Evolutionary conservation across 257 asterid species (phyloP), one percentile per base, ranked within the genome.

Genomic region (Forsythia viridissima): DNA sequence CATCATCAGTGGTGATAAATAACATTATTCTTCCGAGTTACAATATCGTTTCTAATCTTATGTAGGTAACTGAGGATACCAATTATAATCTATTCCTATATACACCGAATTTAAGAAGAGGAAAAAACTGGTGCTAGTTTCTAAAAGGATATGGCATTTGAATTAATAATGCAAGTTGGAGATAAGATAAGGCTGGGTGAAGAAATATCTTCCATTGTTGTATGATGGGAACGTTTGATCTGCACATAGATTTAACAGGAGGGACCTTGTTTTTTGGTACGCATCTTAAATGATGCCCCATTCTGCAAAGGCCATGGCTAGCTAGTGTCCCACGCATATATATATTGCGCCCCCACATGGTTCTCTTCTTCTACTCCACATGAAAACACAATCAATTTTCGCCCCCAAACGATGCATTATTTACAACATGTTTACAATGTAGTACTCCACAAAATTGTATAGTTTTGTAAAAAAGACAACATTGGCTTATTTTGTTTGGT

Each of bases 261-360:
- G 76, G 79, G 78, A 10, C 78, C 77, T 16, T 15, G 13, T 69
- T 37, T 65, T 37, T 52, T 3, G 16, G 12, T 36, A 12, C 69
- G 44, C 24, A 42, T 61, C 18, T 59, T 44, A 55, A 77, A 70
- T 77, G 76, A 52, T 73, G 51, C 69, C 75, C 74, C 78, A 69
- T 77, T 74, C 42, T 38, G 36, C 67, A 20, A 59, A 59, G 67
- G 37, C 67, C 36, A 20, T n/a, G 21, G 8, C 24, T 52, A 52
- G 63, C n/a, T 52, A 15, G 63, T 52, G 63, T 16, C 21, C 63
- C 63, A 52, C 63, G 0, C 3, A n/a, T 18, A 15, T 24, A 24
- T 24, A 24, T 24, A 24, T 13, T 51, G 59, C n/a, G 11, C 57
- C 11, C 4, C 15, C 24, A 48, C 57, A 48, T 48, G 59, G n/a